Base-by-base conservation (phyloP, 2,329 filamentous ascomycete genomes). In the Orbilia brochopaga region DNA sequence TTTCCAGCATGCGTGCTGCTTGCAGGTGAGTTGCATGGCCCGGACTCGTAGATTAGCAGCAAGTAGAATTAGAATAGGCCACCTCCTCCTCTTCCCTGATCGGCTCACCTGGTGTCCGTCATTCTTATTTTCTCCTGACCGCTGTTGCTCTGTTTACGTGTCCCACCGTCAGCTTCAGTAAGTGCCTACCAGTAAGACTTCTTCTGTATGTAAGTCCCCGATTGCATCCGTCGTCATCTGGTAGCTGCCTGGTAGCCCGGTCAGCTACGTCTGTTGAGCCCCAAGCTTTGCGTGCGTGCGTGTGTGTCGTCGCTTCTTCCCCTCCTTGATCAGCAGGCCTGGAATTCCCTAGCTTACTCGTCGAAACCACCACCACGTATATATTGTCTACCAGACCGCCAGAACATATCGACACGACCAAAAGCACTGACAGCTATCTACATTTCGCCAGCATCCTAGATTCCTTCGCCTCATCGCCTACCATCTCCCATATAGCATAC, bases 371-470 rank as follows among this genome's bases (percentile, higher is more conserved):
- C 32, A 53, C 40, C 24, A 30, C 48, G 35, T 42, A 32, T 59
- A 53, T 56, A 56, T 30, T 60, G 40, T 58, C 55, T 44, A 61
- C 40, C 53, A 65, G 60, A 56, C 62, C 44, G 66, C 54, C 57
- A 66, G 52, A 42, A 44, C 52, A 51, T 35, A 62, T 63, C 61
- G 65, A 44, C 54, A 53, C 76, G 74, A 76, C 69, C 62, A 53
- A n/a, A n/a, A 46, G 37, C 64, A 66, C 40, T 70, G 46, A 60
- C 46, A 55, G 56, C 54, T 53, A 46, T 46, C 73, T 37, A 60
- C 62, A 51, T 60, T 54, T 65, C 64, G 40, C 51, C 65, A 63
- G 73, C 58, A 69, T 73, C 63, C 51, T 65, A n/a, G n/a, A n/a
- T n/a, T n/a, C n/a, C 24, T 19, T 15, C 24, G 7, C n/a, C 24